Base-by-base conservation (phyloP, 2,329 filamentous ascomycete genomes). In the Domatiomyces catenatus region DNA sequence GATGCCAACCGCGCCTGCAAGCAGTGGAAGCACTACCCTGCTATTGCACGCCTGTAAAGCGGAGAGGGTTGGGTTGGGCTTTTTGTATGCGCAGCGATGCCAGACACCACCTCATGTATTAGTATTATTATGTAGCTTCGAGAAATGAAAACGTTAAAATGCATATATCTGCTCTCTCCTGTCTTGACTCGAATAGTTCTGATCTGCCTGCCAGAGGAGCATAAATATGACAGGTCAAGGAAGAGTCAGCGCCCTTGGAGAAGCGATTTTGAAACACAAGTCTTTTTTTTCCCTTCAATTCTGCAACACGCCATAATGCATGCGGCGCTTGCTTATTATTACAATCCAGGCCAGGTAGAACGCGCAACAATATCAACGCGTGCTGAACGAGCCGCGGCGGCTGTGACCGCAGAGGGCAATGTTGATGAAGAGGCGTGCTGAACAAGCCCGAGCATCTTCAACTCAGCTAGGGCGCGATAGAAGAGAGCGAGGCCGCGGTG, bases 361-460 rank as follows among this genome's bases (percentile, higher is more conserved):
- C 95, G 96, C 42, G 86, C 82, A 58, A 96, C 71, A 67, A 96
- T 90, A 64, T 96, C 92, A 20, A 81, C 79, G 73, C 94, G 8
- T 94, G 73, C 89, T 94, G 68, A 83, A 85, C 62, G 84, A 32
- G 17, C 45, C 51, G 53, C 42, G 50, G 52, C 6, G 51, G 52
- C 43, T 54, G 32, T 15, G 12, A 2, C 32, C 2, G 5, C 3
- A 12, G 32, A 46, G 46, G 28, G 47, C n/a, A 17, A 44, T 24
- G 10, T 36, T 42, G 18, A 47, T 32, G 10, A 44, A 39, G 32
- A 39, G 53, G 48, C 54, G 96, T 54, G 75, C 70, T 92, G 95
- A 54, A 96, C 76, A 67, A 95, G 83, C 6, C 92, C 92, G 61
- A 98, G 73, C 49, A 82, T 78, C 65, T 82, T 83, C 64, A 98